A percentile compares a stretch with the other conserved stretches of the same genome.
These are phyloP conservation scores for Neonectria faginata DNA, from an alignment of 2,329 filamentous ascomycete species.

Conservation along the genomic window DNA sequence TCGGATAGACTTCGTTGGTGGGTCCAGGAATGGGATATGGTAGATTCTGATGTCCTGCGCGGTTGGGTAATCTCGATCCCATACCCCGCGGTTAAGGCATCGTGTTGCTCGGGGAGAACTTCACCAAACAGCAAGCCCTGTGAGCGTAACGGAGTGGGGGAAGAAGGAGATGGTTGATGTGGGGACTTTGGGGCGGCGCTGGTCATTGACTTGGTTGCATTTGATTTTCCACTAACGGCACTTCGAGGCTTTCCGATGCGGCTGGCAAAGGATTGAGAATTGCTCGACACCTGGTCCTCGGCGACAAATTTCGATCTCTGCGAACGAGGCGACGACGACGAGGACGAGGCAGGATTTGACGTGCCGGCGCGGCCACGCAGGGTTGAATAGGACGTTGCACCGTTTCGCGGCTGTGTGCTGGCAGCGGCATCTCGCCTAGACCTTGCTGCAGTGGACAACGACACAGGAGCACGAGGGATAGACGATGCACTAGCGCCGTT, in stretches of 20 bases:
- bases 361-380: conserved; percentile 51
- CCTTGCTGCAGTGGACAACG: conserved; percentile 50
- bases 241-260: conserved; percentile 66
- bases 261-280: conserved; percentile 69
- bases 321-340: conserved; percentile 47
- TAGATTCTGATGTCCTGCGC: conserved; percentile 79
- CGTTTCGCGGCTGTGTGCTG: conserved; percentile 50
- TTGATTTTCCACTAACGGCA: conserved; percentile 49
- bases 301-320: conserved; percentile 61
- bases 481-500: conserved; percentile 54
- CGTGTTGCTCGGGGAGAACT: conserved; percentile 70
- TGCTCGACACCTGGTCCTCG: conserved; percentile 65
- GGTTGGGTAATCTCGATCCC: conserved; percentile 67
- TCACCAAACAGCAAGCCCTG: conserved; percentile 80
- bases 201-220: conserved; percentile 52
- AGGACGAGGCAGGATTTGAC: conserved; percentile 33
- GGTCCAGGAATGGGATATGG: conserved; percentile 63
- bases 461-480: conserved; percentile 52
- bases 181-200: conserved; percentile 48
- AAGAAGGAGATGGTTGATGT: conserved; percentile 49
- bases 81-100: conserved; percentile 66
- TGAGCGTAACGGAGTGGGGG: conserved; percentile 51
- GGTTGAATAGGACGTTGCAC: conserved; percentile 56
- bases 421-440: conserved; percentile 49
- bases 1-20: conserved; percentile 69